A percentile compares a stretch with the other conserved stretches of the same genome.
Conservation (phyloP, 805 yeast genomes). For the Starmerella vitae region DNA sequence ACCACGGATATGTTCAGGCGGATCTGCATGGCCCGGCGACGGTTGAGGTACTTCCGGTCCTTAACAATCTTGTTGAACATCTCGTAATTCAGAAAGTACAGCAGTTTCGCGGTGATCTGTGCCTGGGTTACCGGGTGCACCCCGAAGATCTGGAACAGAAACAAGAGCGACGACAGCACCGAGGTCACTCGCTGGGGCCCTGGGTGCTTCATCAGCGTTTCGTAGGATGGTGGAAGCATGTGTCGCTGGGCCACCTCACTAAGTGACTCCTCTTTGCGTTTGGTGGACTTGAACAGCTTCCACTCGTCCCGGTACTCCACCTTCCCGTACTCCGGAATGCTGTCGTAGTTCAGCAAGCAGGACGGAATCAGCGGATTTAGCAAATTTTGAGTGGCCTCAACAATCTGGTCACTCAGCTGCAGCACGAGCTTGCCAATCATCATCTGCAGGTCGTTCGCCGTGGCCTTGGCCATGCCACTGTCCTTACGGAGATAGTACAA, state of each 20-base stretch:
- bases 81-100: constrained; percentile 61
- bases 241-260: constrained; percentile 63
- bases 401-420: constrained; percentile 7
- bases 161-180: constrained; percentile 74
- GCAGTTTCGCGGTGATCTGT: constrained; percentile 63
- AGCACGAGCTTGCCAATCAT: constrained; percentile 10
- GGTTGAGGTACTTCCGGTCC: constrained; percentile 49
- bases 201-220: constrained; percentile 66
- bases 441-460: constrained; percentile 19
- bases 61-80: constrained; percentile 61
- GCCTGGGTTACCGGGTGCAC: constrained; percentile 66
- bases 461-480: constrained; percentile 28
- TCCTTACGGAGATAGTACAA: constrained; percentile 66
- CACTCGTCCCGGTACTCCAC: constrained; percentile 65
- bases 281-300: constrained; percentile 37
- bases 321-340: constrained; percentile 68
- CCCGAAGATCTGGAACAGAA: constrained; percentile 68
- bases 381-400: constrained; percentile 9
- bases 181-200: constrained; percentile 80
- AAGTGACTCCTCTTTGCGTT: constrained; percentile 31
- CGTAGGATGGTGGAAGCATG: constrained; percentile 67
- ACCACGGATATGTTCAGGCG: constrained; percentile 71
- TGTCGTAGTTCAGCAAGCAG: constrained; percentile 47
- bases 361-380: constrained; percentile 18
- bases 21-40: constrained; percentile 80